A percentile compares a stretch with the other conserved stretches of the same genome.
Evolutionary conservation across 495 filamentous ascomycete genomes (phyloP).

Genomic region (Podospora pseudocomata): DNA sequence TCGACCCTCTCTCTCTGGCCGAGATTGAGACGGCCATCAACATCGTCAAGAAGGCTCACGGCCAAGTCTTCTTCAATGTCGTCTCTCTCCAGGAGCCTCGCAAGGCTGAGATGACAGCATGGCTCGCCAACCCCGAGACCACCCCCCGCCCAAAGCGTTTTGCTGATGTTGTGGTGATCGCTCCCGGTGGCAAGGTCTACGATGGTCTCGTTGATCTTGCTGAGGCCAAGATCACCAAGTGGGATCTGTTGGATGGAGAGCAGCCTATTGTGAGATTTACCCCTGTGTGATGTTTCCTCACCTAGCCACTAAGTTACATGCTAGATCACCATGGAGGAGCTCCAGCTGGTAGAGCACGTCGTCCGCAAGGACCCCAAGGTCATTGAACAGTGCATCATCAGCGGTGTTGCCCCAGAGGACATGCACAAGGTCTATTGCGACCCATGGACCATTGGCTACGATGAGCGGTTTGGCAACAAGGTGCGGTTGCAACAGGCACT

Average conservation of each 20-base stretch:
- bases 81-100: slow-evolving; percentile 84
- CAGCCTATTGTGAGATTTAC: slow-evolving; percentile 66
- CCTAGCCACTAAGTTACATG: slow-evolving; percentile 15
- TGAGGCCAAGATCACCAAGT: slow-evolving; percentile 65
- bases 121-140: slow-evolving; percentile 63
- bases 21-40: slow-evolving; percentile 77
- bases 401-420: slow-evolving; percentile 80
- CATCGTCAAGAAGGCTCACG: slow-evolving; percentile 67
- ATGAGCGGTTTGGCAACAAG: slow-evolving; percentile 80
- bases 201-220: slow-evolving; percentile 80
- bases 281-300: not conserved
- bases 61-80: slow-evolving; percentile 77
- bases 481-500: slow-evolving; percentile 86
- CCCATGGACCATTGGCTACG: slow-evolving; percentile 94
- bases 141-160: slow-evolving; percentile 63
- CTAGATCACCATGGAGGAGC: slow-evolving; percentile 91
- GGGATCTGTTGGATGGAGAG: slow-evolving; percentile 73
- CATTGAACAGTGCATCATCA: slow-evolving; percentile 84
- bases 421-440: slow-evolving; percentile 90
- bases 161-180: slow-evolving; percentile 87
- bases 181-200: slow-evolving; percentile 71
- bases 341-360: slow-evolving; percentile 80
- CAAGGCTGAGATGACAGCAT: slow-evolving; percentile 82
- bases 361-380: slow-evolving; percentile 79
- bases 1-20: slow-evolving; percentile 72